Evolutionary conservation across 1,139 yeast genomes (phyloP), one percentile per base, ranked within the genome.

Genomic region (Candida mesenterica): DNA sequence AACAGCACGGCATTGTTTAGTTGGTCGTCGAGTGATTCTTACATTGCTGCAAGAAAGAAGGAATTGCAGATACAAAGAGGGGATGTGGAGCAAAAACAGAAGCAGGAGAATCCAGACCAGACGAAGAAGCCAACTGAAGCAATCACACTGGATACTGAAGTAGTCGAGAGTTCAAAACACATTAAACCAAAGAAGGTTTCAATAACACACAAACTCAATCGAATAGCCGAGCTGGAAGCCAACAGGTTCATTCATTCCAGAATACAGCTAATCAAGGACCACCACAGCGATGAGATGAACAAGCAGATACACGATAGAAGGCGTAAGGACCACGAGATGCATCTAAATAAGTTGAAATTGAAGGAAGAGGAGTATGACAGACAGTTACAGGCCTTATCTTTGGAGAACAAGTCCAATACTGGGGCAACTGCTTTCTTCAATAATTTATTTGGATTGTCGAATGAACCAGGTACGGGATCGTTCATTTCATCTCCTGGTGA

Each of bases 1-100:
- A 22, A 28, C 3, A 20, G 26, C 15, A 35, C 41, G 4, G 61
- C 67, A 13, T 53, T 69, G 30, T 70, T 70, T 40, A 57, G 62
- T 32, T 70, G 76, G 76, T 65, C 74, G 5, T 66, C 75, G 0
- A 62, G 66, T 15, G 75, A 69, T 37, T 56, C 63, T 7, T 66
- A 67, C 40, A 59, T 68, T 8, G 58, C 55, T 20, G 57, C 61
- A 1, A 48, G 72, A 27, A 62, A 61, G 42, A 46, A 49, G 26
- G 66, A 64, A 40, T 43, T 62, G 10, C 53, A 43, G 40, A 23
- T 40, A 4, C 41, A 40, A 25, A 31, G 43, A 19, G 42, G 38
- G 7, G 37, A 29, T n/a, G n/a, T n/a, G n/a, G n/a, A n/a, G n/a
- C n/a, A n/a, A n/a, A n/a, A n/a, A n/a, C n/a, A n/a, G n/a, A n/a